phyloP scores from a whole-genome alignment of 176 grass and related monocot species.

The Bromus sterilis region DNA sequence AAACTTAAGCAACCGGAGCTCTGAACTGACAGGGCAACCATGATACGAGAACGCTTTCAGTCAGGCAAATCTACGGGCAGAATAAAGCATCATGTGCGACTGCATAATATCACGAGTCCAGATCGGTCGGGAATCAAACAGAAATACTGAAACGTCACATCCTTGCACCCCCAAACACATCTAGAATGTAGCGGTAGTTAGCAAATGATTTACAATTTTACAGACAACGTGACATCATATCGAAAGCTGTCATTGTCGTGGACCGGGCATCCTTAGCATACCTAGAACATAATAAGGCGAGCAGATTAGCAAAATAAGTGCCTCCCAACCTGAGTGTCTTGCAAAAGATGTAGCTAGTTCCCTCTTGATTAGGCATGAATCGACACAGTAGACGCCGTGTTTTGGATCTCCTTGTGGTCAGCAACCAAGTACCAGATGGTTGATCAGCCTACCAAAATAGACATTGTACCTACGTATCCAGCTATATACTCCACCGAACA shows the following conservation, averaged over 20 bases:
- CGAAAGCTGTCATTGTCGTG: background rate
- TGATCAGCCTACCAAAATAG: conserved; percentile 51
- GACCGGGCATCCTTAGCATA: background rate
- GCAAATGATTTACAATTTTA: conserved; percentile 45
- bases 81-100: background rate
- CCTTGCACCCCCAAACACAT: conserved; percentile 1
- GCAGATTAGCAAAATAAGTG: conserved; percentile 31
- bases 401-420: conserved; percentile 40
- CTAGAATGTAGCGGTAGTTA: background rate
- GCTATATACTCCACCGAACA: conserved; percentile 40
- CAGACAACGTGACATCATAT: background rate
- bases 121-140: background rate
- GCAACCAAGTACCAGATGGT: conserved; percentile 28
- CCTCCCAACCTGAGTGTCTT: background rate
- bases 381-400: conserved; percentile 22
- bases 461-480: conserved; percentile 36
- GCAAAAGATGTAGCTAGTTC: conserved; percentile 11
- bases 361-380: conserved; percentile 3
- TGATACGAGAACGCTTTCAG: background rate
- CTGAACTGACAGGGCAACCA: background rate
- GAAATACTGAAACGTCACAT: background rate
- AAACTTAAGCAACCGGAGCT: background rate
- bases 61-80: background rate
- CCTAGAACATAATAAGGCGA: background rate
- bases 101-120: background rate